Evolutionary conservation across 352 stramenopile genomes (phyloP).

Genomic region (Aphanomyces astaci): DNA sequence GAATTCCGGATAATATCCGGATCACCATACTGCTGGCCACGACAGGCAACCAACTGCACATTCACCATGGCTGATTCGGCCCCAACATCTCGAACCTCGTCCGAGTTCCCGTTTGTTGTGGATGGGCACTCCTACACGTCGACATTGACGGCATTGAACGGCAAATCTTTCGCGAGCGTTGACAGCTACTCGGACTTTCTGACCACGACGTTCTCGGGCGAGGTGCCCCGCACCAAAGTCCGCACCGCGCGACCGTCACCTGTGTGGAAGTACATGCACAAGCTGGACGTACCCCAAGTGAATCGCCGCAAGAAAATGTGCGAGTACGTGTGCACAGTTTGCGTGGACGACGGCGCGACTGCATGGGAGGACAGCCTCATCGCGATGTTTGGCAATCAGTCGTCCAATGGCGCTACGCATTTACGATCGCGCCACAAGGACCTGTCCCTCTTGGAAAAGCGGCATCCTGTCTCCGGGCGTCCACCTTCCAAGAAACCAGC

Average conservation of each 20-base stretch:
- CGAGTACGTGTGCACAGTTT: neutral
- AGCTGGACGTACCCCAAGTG: constrained; percentile 8
- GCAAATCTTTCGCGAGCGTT: neutral
- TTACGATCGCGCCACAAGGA: neutral
- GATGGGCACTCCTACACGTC: neutral
- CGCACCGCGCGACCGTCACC: neutral
- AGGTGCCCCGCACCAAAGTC: neutral
- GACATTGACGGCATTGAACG: neutral
- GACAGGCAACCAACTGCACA: too few species aligned
- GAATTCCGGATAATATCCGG: too few species aligned
- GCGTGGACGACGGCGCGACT: neutral
- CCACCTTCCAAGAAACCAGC: neutral
- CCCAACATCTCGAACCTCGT: too few species aligned
- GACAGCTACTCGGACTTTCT: neutral
- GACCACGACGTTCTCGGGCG: neutral
- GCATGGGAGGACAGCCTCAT: neutral
- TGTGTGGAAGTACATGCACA: constrained; percentile 13
- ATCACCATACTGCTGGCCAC: too few species aligned
- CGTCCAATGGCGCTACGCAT: neutral
- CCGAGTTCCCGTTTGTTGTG: neutral
- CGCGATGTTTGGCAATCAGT: neutral
- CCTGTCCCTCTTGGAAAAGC: neutral
- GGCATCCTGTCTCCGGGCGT: neutral
- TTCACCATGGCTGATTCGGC: too few species aligned
- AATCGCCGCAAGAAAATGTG: neutral